A percentile compares a stretch with the other conserved stretches of the same genome.
phyloP scores from a whole-genome alignment of 2,329 filamentous ascomycete species.

The Xylariaceae sp. region DNA sequence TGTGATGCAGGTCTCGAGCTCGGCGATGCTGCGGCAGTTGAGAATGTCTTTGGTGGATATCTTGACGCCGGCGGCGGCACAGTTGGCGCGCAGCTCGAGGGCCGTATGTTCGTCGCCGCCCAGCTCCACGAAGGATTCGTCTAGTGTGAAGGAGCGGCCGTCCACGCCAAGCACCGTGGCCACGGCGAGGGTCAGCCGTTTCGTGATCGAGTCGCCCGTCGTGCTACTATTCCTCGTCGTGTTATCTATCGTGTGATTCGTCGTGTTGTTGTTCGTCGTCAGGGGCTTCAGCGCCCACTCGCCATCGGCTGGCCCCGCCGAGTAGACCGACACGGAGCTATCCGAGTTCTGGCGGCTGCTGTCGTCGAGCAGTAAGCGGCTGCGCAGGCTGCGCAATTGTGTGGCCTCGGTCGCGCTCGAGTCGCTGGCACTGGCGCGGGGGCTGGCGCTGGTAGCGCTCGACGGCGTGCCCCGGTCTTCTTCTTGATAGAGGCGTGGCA shows the following conservation, averaged over 20 bases:
- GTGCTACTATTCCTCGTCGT: no score
- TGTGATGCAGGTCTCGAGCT: constrained; percentile 34
- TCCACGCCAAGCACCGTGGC: constrained; percentile 30
- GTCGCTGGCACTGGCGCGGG: neutral
- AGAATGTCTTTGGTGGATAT: constrained; percentile 33
- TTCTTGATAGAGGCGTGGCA: constrained; percentile 18
- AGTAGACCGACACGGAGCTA: constrained; percentile 16
- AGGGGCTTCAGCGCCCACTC: no score
- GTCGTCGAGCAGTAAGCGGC: neutral
- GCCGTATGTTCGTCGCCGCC: neutral
- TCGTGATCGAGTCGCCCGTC: constrained; percentile 13
- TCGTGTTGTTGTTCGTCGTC: no score
- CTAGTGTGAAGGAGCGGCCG: constrained; percentile 23
- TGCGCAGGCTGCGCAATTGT: neutral
- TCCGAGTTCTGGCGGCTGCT: constrained; percentile 2
- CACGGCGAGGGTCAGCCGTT: constrained; percentile 27
- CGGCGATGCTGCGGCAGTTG: constrained; percentile 34
- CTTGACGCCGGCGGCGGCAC: constrained; percentile 28
- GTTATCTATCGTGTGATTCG: no score
- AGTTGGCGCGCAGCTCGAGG: constrained; percentile 25
- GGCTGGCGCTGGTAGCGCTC: no score
- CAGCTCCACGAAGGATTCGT: constrained; percentile 37
- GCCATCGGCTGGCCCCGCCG: constrained; percentile 1
- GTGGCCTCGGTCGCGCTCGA: neutral
- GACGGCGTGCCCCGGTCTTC: no score